Percentiles rank a stretch among this genome's conserved stretches.
Evolutionary conservation across 169 alveolate species (phyloP).

Genomic region (Pseudocohnilembus persalinus): DNA sequence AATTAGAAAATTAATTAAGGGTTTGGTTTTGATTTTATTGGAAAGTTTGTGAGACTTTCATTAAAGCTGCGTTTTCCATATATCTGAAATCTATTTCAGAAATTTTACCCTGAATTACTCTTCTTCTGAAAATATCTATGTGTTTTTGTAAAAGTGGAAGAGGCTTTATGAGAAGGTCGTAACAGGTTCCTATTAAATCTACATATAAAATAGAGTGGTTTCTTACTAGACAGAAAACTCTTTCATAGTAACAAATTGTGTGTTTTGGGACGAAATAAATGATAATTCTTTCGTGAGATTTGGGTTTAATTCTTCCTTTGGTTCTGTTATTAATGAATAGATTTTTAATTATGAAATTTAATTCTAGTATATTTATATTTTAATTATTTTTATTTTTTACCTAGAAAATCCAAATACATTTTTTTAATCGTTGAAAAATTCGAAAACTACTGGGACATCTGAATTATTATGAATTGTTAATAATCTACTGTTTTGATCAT

Average conservation of each 20-base stretch:
- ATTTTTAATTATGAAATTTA: too few relatives aligned
- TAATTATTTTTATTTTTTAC: not conserved
- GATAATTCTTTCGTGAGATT: constrained; percentile 68
- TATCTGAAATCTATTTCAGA: constrained; percentile 45
- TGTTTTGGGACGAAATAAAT: constrained; percentile 76
- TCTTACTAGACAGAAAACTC: constrained; percentile 74
- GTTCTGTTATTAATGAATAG: constrained; percentile 28
- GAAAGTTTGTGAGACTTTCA: constrained; percentile 6
- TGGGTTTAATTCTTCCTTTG: constrained; percentile 70
- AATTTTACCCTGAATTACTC: constrained; percentile 70
- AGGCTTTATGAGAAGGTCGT: constrained; percentile 74
- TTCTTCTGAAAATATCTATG: constrained; percentile 77
- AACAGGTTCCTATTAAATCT: constrained; percentile 83
- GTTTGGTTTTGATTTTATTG: not conserved
- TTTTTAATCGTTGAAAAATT: constrained; percentile 65
- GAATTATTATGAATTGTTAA: constrained; percentile 74
- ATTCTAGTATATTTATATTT: too few relatives aligned
- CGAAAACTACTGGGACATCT: constrained; percentile 70
- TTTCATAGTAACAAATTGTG: constrained; percentile 76
- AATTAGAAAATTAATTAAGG: not conserved
- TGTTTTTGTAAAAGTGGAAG: constrained; percentile 76
- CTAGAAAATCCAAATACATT: constrained; percentile 59
- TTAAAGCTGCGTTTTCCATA: constrained; percentile 33
- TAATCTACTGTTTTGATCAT: constrained; percentile 69
- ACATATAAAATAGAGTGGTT: constrained; percentile 72